These are phyloP conservation scores for Nothomitra cinnamomea DNA, from an alignment of 2,329 filamentous ascomycete genomes.

Conservation along the genomic window DNA sequence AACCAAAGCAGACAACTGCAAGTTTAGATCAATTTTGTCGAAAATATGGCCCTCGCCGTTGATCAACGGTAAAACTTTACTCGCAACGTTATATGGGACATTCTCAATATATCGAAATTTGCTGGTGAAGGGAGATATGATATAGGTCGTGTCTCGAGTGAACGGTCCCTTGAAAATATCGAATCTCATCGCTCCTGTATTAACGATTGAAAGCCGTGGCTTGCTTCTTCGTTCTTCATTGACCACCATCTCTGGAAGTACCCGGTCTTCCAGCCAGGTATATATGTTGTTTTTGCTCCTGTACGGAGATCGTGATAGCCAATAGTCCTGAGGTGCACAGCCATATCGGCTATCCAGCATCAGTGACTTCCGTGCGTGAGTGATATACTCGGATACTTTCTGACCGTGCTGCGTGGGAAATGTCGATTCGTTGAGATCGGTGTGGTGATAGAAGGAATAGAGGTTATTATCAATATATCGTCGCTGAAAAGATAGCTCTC, in stretches of 20 bases:
- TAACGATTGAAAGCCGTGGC: constrained; percentile 58
- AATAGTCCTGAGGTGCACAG: constrained; percentile 67
- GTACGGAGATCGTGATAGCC: constrained; percentile 66
- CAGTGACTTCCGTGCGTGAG: constrained; percentile 49
- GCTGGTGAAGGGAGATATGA: constrained; percentile 77
- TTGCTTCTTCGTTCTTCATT: constrained; percentile 40
- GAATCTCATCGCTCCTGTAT: constrained; percentile 85
- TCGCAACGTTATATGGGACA: constrained; percentile 62
- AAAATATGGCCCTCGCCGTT: constrained; percentile 39
- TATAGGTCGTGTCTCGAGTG: constrained; percentile 71
- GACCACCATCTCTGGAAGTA: constrained; percentile 51
- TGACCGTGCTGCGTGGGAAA: constrained; percentile 63
- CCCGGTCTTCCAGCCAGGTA: constrained; percentile 57
- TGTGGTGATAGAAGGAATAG: constrained; percentile 68
- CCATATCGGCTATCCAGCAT: constrained; percentile 58
- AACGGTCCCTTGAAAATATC: constrained; percentile 89
- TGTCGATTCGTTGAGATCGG: constrained; percentile 48
- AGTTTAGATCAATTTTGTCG: constrained; percentile 10
- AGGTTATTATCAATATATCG: constrained; percentile 92
- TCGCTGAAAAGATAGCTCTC: constrained; percentile 43
- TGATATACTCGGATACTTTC: constrained; percentile 54
- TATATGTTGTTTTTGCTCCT: constrained; percentile 61
- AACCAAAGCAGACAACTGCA: constrained; percentile 25
- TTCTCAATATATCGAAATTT: constrained; percentile 60
- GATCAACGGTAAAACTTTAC: constrained; percentile 43